These are phyloP conservation scores for Globisporangium camurandrum DNA, from an alignment of 352 stramenopile genomes.

Conservation along the genomic window DNA sequence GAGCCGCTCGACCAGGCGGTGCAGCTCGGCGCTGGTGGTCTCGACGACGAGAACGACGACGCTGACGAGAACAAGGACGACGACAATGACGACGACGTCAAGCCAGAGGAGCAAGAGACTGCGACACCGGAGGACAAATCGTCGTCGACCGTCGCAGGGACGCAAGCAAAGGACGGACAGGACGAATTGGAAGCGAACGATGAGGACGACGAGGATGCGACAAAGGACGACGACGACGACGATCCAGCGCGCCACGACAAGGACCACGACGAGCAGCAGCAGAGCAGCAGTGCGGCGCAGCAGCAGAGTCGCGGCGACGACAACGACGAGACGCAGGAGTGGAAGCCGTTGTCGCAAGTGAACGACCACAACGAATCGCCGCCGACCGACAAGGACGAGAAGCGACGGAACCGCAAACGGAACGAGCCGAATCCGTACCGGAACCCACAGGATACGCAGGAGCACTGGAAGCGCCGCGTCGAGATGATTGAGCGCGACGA, in stretches of 20 bases:
- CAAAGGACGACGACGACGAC: slow-evolving; percentile 34
- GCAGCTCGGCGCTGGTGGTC: slow-evolving; percentile 57
- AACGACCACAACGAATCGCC: slow-evolving; percentile 25
- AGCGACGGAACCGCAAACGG: slow-evolving; percentile 66
- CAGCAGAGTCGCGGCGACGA: slow-evolving; percentile 43
- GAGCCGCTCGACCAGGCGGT: slow-evolving; percentile 60
- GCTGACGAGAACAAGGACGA: slow-evolving; percentile 58
- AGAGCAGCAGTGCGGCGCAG: slow-evolving; percentile 45
- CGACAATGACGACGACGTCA: slow-evolving; percentile 49
- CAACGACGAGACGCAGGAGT: slow-evolving; percentile 51
- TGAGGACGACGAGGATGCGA: slow-evolving; percentile 26
- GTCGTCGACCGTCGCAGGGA: slow-evolving; percentile 52
- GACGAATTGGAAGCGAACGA: slow-evolving; percentile 63
- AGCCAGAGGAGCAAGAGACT: slow-evolving; percentile 42
- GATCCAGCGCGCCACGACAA: slow-evolving; percentile 18
- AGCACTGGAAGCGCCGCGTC: slow-evolving; percentile 97
- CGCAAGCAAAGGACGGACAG: slow-evolving; percentile 79
- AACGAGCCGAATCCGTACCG: slow-evolving; percentile 93
- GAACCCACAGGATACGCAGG: slow-evolving; percentile 91
- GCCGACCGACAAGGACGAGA: slow-evolving; percentile 46
- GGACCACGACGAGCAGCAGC: slow-evolving; percentile 39
- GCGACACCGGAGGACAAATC: slow-evolving; percentile 26
- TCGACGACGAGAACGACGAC: slow-evolving; percentile 72
- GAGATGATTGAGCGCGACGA: slow-evolving; percentile 69
- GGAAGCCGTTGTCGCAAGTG: slow-evolving; percentile 45